Evolutionary conservation across 164 flowering plant genomes (phyloP), one percentile per base, ranked within the genome.

Genomic region (Dillenia suffruticosa): DNA sequence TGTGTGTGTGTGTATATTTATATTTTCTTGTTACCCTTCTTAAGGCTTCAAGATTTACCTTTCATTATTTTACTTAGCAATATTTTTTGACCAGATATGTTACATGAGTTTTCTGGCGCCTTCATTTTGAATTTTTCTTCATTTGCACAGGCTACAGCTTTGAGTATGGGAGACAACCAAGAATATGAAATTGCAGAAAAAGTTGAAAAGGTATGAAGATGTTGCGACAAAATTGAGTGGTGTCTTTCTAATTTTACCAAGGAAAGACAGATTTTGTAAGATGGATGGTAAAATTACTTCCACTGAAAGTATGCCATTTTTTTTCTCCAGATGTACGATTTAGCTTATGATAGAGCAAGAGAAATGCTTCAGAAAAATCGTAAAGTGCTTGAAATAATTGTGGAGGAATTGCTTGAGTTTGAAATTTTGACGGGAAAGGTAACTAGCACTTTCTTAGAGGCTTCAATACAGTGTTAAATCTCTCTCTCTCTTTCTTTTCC

Each of bases 391-490:
- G 93, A 87, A 65, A 79, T 74, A 69, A 79, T 87, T 65, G 95
- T 87, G 50, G 95, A 90, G 46, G 86, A 87, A 57, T 70, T 94
- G 72, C 80, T 90, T 12, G 89, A 90, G 69, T 84, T 72, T 76
- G 98, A 94, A 74, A 78, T 85, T 61, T 74, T 94, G 77, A 77
- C 91, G 12, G 85, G 86, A 69, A 84, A 83, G 97, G 98, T 89
- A 78, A 56, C 52, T 46, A 59, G 46, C 54, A 63, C 6, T 47
- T 55, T 11, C 51, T 11, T 44, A 44, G 40, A 45, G 15, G 22
- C 22, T 19, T 19, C 22, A 19, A 19, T 19, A 19, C 1, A 19
- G 22, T 1, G 22, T 19, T 19, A 19, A n/a, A n/a, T n/a, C n/a
- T 19, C 22, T 19, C 22, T 19, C 22, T 19, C 22, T 19, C 22